These are phyloP conservation scores for Leishmania aethiopica DNA, from an alignment of 208 protist species.

Conservation along the genomic window DNA sequence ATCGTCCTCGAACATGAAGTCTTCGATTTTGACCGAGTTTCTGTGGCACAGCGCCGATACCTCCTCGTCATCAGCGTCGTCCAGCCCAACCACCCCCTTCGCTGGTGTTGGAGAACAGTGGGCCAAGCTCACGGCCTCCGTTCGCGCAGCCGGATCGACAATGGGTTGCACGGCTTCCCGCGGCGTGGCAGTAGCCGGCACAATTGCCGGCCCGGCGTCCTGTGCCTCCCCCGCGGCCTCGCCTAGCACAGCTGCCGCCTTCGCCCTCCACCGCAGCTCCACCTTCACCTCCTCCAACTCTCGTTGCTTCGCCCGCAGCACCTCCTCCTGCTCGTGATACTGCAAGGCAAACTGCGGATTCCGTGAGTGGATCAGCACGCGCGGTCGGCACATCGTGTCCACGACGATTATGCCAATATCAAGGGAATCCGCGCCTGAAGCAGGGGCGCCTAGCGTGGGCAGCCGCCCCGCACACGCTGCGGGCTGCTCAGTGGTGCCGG, in stretches of 20 bases:
- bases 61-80: conserved; percentile 38
- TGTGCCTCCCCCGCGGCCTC: conserved; percentile 2
- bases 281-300: conserved; percentile 22
- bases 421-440: conserved; percentile 12
- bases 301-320: conserved; percentile 23
- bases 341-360: conserved; percentile 38
- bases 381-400: conserved; percentile 52
- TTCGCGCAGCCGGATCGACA: conserved; percentile 6
- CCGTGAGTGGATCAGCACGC: conserved; percentile 47
- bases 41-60: conserved; percentile 28
- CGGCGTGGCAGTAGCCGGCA: conserved; percentile 13
- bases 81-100: conserved; percentile 12
- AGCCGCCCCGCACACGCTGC: neutral
- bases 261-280: conserved; percentile 8
- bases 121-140: conserved; percentile 5
- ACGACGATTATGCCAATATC: conserved; percentile 66
- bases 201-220: neutral
- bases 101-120: neutral
- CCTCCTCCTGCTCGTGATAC: conserved; percentile 32
- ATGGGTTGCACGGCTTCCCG: conserved; percentile 16
- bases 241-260: conserved; percentile 4
- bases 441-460: neutral
- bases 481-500: neutral
- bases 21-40: conserved; percentile 35
- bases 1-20: conserved; percentile 43